phyloP scores from a whole-genome alignment of 2,329 filamentous ascomycete genomes.

The Helminthosporium solani region DNA sequence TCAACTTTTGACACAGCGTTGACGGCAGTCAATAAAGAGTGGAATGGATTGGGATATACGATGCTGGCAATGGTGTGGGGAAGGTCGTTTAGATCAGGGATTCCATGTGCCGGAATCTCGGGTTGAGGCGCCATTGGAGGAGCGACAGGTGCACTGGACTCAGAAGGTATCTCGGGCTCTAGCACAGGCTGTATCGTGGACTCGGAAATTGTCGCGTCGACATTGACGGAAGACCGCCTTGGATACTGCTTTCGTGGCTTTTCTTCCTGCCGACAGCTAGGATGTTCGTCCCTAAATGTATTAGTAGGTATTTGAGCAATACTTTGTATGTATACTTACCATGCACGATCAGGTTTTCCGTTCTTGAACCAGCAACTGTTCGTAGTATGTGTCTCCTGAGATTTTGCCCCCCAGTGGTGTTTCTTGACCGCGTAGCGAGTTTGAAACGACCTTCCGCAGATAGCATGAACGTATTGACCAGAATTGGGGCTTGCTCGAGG shows the following conservation, averaged over 20 bases:
- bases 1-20: slow-evolving; percentile 27
- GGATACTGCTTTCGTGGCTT: background rate
- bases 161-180: background rate
- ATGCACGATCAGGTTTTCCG: slow-evolving; percentile 28
- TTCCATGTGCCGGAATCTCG: slow-evolving; percentile 2
- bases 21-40: slow-evolving; percentile 26
- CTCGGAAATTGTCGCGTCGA: background rate
- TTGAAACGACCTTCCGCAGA: slow-evolving; percentile 33
- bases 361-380: slow-evolving; percentile 38
- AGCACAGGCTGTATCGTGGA: background rate
- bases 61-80: slow-evolving; percentile 11
- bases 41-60: slow-evolving; percentile 3
- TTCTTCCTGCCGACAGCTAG: slow-evolving; percentile 24
- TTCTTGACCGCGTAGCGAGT: slow-evolving; percentile 32
- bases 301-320: background rate
- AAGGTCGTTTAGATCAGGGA: slow-evolving; percentile 17
- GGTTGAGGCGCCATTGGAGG: slow-evolving; percentile 14
- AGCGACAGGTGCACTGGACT: slow-evolving; percentile 8
- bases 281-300: slow-evolving; percentile 25
- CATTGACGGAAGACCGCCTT: background rate
- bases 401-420: slow-evolving; percentile 35
- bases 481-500: background rate
- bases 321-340: slow-evolving; percentile 14
- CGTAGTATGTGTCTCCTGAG: slow-evolving; percentile 22
- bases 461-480: slow-evolving; percentile 23